These are phyloP conservation scores for Gossypium trilobum DNA, from an alignment of 441 rosid genomes.

Conservation along the genomic window DNA sequence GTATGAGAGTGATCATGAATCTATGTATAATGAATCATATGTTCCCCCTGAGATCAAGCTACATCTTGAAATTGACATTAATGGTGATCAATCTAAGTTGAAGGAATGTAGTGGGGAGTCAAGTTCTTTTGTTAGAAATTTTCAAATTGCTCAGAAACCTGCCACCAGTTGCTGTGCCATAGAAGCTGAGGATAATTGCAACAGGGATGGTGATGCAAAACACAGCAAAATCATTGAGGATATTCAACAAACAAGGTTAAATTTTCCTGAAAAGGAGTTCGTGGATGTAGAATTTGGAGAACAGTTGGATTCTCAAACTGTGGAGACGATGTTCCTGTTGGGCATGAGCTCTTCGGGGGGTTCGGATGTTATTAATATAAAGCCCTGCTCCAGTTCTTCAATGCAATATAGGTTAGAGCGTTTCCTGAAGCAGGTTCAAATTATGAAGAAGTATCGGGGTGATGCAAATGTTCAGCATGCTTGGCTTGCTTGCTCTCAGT, in stretches of 20 bases:
- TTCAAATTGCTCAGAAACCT: constrained; percentile 36
- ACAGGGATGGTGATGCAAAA: constrained; percentile 35
- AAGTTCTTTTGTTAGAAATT: constrained; percentile 35
- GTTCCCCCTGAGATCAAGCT: constrained; percentile 62
- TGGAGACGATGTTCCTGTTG: constrained; percentile 40
- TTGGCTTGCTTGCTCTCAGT: constrained; percentile 77
- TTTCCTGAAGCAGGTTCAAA: constrained; percentile 69
- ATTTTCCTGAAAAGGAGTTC: constrained; percentile 11
- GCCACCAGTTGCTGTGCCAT: constrained; percentile 19
- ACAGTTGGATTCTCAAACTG: constrained; percentile 35
- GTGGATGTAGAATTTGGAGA: constrained; percentile 27
- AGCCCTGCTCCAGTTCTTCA: constrained; percentile 35
- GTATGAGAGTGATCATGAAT: constrained; percentile 25
- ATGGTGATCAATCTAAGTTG: constrained; percentile 45
- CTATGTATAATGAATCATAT: constrained; percentile 15
- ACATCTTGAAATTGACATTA: constrained; percentile 75
- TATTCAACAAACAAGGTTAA: constrained; percentile 20
- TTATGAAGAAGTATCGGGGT: constrained; percentile 57
- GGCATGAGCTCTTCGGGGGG: constrained; percentile 39
- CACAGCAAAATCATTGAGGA: constrained; percentile 29
- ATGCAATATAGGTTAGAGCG: constrained; percentile 51
- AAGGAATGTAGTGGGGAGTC: constrained; percentile 80
- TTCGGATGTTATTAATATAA: constrained; percentile 39
- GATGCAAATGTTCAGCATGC: constrained; percentile 71
- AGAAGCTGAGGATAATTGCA: constrained; percentile 40